These are phyloP conservation scores for Glarea lozoyensis DNA, from an alignment of 495 filamentous ascomycete genomes.

Conservation along the genomic window DNA sequence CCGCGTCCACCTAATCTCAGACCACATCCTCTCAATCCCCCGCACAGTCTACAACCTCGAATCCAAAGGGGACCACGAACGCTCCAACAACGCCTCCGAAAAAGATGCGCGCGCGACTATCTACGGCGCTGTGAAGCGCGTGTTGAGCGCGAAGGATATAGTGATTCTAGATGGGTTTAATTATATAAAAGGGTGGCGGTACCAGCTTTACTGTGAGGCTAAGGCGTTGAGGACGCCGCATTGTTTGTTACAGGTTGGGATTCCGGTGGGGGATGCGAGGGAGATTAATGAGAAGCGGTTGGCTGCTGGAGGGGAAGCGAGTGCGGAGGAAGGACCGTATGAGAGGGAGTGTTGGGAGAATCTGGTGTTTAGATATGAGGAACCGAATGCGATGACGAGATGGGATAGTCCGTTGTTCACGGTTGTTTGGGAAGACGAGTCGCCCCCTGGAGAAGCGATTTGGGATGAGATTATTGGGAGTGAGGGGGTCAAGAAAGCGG, in stretches of 20 bases:
- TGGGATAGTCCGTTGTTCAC: slow-evolving; percentile 96
- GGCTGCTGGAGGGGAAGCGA: slow-evolving; percentile 29
- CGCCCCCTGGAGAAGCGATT: slow-evolving; percentile 55
- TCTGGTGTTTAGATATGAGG: slow-evolving; percentile 90
- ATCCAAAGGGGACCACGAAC: slow-evolving; percentile 35
- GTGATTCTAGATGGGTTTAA: slow-evolving; percentile 87
- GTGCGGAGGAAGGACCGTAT: slow-evolving; percentile 47
- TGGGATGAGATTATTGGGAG: slow-evolving; percentile 70
- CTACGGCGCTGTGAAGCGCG: slow-evolving; percentile 78
- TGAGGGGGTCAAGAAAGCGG: slow-evolving; percentile 36
- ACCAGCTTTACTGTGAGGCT: slow-evolving; percentile 91
- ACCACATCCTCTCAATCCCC: slow-evolving; percentile 52
- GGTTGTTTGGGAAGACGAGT: slow-evolving; percentile 67
- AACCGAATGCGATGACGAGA: slow-evolving; percentile 87
- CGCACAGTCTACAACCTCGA: slow-evolving; percentile 55
- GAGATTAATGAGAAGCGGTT: slow-evolving; percentile 46
- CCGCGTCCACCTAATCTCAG: slow-evolving; percentile 60
- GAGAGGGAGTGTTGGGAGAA: slow-evolving; percentile 72
- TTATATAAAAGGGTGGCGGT: slow-evolving; percentile 97
- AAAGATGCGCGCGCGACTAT: slow-evolving; percentile 86
- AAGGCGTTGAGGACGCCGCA: slow-evolving; percentile 77
- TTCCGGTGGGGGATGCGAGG: slow-evolving; percentile 56
- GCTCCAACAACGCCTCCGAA: slow-evolving; percentile 55
- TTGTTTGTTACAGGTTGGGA: slow-evolving; percentile 83
- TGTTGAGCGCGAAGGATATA: slow-evolving; percentile 67